Conservation (phyloP, 1,284 basidiomycete genomes). For the Ustilago hordei region DNA sequence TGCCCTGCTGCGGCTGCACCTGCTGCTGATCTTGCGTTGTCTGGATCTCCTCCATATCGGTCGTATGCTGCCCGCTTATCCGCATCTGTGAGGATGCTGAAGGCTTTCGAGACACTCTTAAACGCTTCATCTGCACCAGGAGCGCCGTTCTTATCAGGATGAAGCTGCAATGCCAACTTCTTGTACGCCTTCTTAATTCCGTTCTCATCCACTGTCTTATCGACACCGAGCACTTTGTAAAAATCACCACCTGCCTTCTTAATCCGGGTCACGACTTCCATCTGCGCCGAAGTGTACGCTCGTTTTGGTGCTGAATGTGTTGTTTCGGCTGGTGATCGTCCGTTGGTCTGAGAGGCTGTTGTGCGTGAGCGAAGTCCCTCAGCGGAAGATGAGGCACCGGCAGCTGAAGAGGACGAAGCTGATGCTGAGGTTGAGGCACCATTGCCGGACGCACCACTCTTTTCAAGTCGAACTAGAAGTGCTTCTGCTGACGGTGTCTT, state of each 20-base stretch:
- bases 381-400: conserved; percentile 74
- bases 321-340: conserved; percentile 69
- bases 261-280: conserved; percentile 86
- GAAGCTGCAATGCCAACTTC: conserved; percentile 92
- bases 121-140: conserved; percentile 99
- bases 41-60: conserved; percentile 85
- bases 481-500: conserved; percentile 81
- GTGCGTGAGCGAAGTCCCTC: conserved; percentile 70
- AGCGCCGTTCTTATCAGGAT: conserved; percentile 97
- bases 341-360: conserved; percentile 58
- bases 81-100: conserved; percentile 91
- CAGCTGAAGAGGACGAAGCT: conserved; percentile 73
- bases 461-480: conserved; percentile 76
- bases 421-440: conserved; percentile 70
- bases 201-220: conserved; percentile 84
- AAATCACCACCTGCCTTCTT: conserved; percentile 85
- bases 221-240: conserved; percentile 89
- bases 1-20: conserved; percentile 69
- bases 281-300: conserved; percentile 87
- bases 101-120: conserved; percentile 98
- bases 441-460: conserved; percentile 67
- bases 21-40: conserved; percentile 80
- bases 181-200: conserved; percentile 92
- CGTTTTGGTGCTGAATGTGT: conserved; percentile 73
- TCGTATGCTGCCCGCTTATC: conserved; percentile 93